Evolutionary conservation across 345 rosid species (phyloP).

Genomic region (Arabidopsis thaliana): TAIR10.1 NC_003070.9:8199001-8199500

Average conservation of each 20-base stretch:
- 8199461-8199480: background rate
- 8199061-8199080: background rate
- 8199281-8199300: constrained; percentile 36
- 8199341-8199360: constrained; percentile 31
- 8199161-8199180: constrained; percentile 43
- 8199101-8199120: constrained; percentile 34
- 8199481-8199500: background rate
- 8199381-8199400: constrained; percentile 7
- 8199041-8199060: background rate
- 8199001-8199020: constrained; percentile 3
- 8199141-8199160: constrained; percentile 34
- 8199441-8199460: background rate
- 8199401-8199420: background rate
- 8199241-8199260: constrained; percentile 41
- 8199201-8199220: constrained; percentile 32
- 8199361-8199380: background rate
- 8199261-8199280: constrained; percentile 32
- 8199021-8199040: background rate
- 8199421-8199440: no score
- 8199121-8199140: constrained; percentile 35
- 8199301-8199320: constrained; percentile 30
- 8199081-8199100: constrained; percentile 39
- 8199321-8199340: constrained; percentile 41
- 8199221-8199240: constrained; percentile 29
- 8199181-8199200: constrained; percentile 39